These are phyloP conservation scores for Microsporum audouinii DNA, from an alignment of 2,329 filamentous ascomycete species.

Conservation along the genomic window DNA sequence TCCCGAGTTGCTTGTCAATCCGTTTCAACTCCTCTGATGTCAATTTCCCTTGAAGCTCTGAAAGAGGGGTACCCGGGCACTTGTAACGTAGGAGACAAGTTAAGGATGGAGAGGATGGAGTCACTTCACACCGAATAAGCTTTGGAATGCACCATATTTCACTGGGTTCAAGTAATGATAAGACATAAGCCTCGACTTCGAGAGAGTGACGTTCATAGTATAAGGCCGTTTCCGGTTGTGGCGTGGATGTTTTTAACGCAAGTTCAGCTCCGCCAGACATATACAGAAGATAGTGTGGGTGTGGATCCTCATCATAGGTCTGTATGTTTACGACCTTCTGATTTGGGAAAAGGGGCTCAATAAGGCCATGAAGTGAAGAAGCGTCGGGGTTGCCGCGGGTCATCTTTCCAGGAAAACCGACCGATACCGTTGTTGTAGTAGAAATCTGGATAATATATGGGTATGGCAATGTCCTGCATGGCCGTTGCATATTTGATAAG, in stretches of 20 bases:
- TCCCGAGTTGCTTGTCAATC: slow-evolving; percentile 28
- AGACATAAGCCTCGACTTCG: slow-evolving; percentile 31
- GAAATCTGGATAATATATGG: slow-evolving; percentile 7
- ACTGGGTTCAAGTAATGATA: slow-evolving; percentile 27
- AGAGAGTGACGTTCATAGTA: slow-evolving; percentile 30
- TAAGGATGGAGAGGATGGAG: slow-evolving; percentile 19
- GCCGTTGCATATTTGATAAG: slow-evolving; percentile 11
- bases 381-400: slow-evolving; percentile 2
- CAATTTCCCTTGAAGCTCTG: slow-evolving; percentile 22
- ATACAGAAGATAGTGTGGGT: slow-evolving; percentile 26
- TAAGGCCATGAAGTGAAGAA: slow-evolving; percentile 8
- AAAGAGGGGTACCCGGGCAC: slow-evolving; percentile 25
- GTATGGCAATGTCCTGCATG: slow-evolving; percentile 7
- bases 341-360: slow-evolving; percentile 9
- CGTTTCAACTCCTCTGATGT: slow-evolving; percentile 21
- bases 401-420: slow-evolving; percentile 1
- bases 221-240: slow-evolving; percentile 27
- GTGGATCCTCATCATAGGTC: slow-evolving; percentile 18
- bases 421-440: slow-evolving; percentile 9
- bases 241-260: slow-evolving; percentile 29
- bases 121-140: slow-evolving; percentile 28
- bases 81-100: slow-evolving; percentile 31
- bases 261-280: slow-evolving; percentile 30
- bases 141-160: slow-evolving; percentile 27
- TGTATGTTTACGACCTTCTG: slow-evolving; percentile 7